Evolutionary conservation across 441 rosid species (phyloP).

Genomic region (Sinapis alba): DNA sequence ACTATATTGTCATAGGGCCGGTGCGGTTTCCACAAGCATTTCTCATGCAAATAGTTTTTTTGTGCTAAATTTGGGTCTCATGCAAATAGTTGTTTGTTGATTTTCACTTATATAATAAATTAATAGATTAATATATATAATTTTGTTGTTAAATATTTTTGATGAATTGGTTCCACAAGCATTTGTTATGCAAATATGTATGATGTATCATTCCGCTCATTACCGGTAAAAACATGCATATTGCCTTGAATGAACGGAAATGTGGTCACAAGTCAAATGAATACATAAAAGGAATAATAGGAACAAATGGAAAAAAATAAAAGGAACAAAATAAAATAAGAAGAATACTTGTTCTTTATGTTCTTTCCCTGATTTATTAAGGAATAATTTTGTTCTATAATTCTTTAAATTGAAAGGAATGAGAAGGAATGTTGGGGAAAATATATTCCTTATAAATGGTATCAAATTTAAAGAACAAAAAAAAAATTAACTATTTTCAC

Average conservation of each 20-base stretch:
- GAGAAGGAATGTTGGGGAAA: too few species aligned
- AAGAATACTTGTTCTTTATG: too few species aligned
- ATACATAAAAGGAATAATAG: too few species aligned
- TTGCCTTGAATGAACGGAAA: not conserved
- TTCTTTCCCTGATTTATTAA: too few species aligned
- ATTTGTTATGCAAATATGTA: not conserved
- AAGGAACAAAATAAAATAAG: too few species aligned
- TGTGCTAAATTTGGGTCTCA: not conserved
- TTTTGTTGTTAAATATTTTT: not conserved
- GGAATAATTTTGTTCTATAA: too few species aligned
- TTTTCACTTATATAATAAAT: not conserved
- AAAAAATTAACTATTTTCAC: too few species aligned
- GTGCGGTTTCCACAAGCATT: not conserved
- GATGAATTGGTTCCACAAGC: not conserved
- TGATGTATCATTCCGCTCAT: not conserved
- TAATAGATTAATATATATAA: not conserved
- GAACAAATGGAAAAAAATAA: too few species aligned
- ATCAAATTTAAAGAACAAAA: too few species aligned
- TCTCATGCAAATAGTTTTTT: not conserved
- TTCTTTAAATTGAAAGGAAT: too few species aligned
- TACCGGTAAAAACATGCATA: not conserved
- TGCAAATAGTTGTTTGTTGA: not conserved
- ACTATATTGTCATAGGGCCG: not conserved
- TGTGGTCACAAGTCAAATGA: too few species aligned
- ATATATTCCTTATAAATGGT: too few species aligned